Base-by-base conservation (phyloP, 208 protist genomes). In the Trypanosoma cruzi region DNA sequence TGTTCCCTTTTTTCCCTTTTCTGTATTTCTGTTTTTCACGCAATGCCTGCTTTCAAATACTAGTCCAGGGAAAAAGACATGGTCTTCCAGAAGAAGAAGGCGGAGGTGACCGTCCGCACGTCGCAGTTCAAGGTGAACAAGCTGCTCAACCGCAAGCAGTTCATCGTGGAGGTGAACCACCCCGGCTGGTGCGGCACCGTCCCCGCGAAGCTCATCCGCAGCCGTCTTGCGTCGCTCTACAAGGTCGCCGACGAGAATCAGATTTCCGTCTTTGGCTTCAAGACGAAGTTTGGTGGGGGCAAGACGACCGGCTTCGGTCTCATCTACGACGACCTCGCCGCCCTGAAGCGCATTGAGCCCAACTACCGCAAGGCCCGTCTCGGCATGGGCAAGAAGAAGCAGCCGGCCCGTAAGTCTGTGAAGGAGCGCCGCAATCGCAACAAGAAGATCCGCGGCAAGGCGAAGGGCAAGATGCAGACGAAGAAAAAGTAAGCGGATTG, bases 61-160 rank as follows among this genome's bases (percentile, higher is more conserved):
- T n/a, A 79, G 82, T 75, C 71, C 75, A 79, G 79, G 79, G 57
- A 66, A 80, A 82, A 75, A 70, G 53, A 37, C 62, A 96, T 96
- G 91, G 88, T 89, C 73, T 94, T 87, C 73, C 90, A 96, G 84
- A 96, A 96, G 91, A 94, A 93, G 85, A 96, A 94, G 84, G 86
- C 92, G 46, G 89, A 96, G 79, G 80, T 96, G 73, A 86, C 86
- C 31, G 80, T 98, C 75, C 88, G 90, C 69, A 99, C 98, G 66
- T 92, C 98, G 69, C 99, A 99, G 87, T 99, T 99, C 90, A 97
- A 99, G 87, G 98, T 97, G 79, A 99, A 99, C 98, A 98, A 98
- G 73, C 96, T 99, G 68, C 92, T 99, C 2, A 82, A 88, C 75
- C 97, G 99, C 88, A 99, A 99, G 89, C 99, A 99, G 95, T 99